A percentile compares a stretch with the other conserved stretches of the same genome.
phyloP scores from a whole-genome alignment of 23 red algal genomes.

The Gracilaria domingensis region DNA sequence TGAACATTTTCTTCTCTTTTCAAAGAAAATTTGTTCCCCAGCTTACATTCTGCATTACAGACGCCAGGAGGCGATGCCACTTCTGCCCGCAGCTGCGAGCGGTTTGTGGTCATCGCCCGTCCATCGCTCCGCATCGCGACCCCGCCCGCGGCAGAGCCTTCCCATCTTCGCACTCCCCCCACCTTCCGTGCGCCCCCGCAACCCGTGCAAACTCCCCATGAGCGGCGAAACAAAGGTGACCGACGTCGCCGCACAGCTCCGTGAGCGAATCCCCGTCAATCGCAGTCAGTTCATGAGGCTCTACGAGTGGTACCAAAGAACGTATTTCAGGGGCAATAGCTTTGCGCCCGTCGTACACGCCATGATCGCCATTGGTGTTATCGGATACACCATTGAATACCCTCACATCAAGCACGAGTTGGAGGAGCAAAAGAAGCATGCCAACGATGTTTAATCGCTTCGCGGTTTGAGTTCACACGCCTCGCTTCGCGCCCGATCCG shows the following conservation, averaged over 20 bases:
- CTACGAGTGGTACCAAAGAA: constrained; percentile 83
- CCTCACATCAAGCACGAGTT: constrained; percentile 88
- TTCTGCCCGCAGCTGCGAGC: neutral
- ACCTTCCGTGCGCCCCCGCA: neutral
- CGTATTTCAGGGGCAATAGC: constrained; percentile 64
- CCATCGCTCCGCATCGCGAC: neutral
- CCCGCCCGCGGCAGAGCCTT: neutral
- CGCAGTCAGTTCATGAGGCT: constrained; percentile 46
- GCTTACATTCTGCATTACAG: constrained; percentile 35
- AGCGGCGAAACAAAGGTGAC: constrained; percentile 75
- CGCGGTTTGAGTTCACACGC: too few species aligned
- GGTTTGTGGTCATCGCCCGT: neutral
- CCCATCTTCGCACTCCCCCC: neutral
- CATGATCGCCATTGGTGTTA: constrained; percentile 74
- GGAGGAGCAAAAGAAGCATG: constrained; percentile 59
- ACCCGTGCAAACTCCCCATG: neutral
- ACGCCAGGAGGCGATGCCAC: neutral
- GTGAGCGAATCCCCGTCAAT: constrained; percentile 59
- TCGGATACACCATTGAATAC: constrained; percentile 87
- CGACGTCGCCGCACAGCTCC: constrained; percentile 57
- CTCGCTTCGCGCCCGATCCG: neutral
- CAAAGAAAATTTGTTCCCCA: too few species aligned
- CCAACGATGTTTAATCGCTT: constrained; percentile 32
- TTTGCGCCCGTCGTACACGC: constrained; percentile 79
- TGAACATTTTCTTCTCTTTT: too few species aligned